These are phyloP conservation scores for Hippophae gyantsensis DNA, from an alignment of 306 rosid genomes.

Conservation along the genomic window DNA sequence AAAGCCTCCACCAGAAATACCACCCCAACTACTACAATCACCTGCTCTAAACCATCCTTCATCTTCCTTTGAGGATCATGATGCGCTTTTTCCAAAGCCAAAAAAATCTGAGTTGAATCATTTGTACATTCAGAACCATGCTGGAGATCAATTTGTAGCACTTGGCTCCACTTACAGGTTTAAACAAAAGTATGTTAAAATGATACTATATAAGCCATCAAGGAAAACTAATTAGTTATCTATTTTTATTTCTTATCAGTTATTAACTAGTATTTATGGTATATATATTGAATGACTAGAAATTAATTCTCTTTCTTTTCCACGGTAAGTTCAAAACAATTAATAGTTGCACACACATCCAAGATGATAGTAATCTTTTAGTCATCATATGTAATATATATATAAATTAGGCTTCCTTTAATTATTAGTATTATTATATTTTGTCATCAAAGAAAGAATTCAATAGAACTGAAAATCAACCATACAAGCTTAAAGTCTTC, in stretches of 20 bases:
- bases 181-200: constrained; percentile 45
- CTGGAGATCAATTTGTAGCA: constrained; percentile 34
- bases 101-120: constrained; percentile 54
- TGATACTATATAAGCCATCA: constrained; percentile 47
- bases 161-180: constrained; percentile 58
- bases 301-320: too few relatives aligned
- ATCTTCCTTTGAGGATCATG: constrained; percentile 24
- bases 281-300: too few relatives aligned
- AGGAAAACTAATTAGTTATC: constrained; percentile 1
- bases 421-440: too few relatives aligned
- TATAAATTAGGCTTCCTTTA: too few relatives aligned
- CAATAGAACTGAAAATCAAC: too few relatives aligned
- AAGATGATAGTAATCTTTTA: too few relatives aligned
- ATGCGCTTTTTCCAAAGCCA: constrained; percentile 16
- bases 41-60: constrained; percentile 26
- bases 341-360: too few relatives aligned
- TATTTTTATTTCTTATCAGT: background rate
- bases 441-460: too few relatives aligned
- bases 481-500: too few relatives aligned
- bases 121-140: constrained; percentile 48
- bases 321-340: too few relatives aligned
- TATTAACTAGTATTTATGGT: too few relatives aligned
- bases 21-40: constrained; percentile 47
- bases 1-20: constrained; percentile 68
- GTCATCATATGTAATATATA: too few relatives aligned